Conservation (phyloP, 2,329 filamentous ascomycete genomes). For the Penicillium sp. region DNA sequence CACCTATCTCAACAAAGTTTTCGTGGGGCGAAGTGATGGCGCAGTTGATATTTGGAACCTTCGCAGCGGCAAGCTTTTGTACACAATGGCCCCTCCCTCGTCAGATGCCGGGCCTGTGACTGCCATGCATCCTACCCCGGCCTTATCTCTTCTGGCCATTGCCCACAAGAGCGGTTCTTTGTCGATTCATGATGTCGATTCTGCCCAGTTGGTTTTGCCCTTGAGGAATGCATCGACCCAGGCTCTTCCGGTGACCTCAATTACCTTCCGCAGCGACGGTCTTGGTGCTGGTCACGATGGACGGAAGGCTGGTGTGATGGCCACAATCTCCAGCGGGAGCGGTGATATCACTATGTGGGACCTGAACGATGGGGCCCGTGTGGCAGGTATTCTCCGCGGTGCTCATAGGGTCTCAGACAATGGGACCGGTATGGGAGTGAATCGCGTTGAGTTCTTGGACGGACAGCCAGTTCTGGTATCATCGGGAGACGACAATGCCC, state of each 20-base stretch:
- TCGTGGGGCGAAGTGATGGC: constrained; percentile 82
- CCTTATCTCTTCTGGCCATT: constrained; percentile 80
- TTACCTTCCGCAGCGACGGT: constrained; percentile 87
- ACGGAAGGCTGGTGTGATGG: constrained; percentile 84
- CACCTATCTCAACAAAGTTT: constrained; percentile 93
- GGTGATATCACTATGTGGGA: constrained; percentile 97
- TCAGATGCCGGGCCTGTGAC: constrained; percentile 77
- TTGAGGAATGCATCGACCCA: constrained; percentile 65
- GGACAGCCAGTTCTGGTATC: constrained; percentile 89
- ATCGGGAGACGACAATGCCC: constrained; percentile 85
- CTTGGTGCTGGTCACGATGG: constrained; percentile 86
- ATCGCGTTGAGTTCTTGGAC: constrained; percentile 80
- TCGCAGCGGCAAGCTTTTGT: constrained; percentile 84
- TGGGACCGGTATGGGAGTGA: constrained; percentile 70
- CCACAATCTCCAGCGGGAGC: constrained; percentile 72
- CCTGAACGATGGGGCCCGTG: constrained; percentile 79
- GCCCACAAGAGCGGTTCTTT: constrained; percentile 79
- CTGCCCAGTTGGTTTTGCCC: constrained; percentile 69
- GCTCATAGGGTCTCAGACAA: constrained; percentile 67
- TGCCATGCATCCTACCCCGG: constrained; percentile 78
- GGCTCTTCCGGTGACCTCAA: constrained; percentile 66
- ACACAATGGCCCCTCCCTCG: constrained; percentile 77
- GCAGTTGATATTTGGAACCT: constrained; percentile 97
- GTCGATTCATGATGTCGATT: constrained; percentile 75
- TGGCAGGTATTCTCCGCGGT: constrained; percentile 80